Percentiles rank a stretch among this genome's conserved stretches.
Conservation (phyloP, 768 basidiomycete species). For the Termitomyces sp. region DNA sequence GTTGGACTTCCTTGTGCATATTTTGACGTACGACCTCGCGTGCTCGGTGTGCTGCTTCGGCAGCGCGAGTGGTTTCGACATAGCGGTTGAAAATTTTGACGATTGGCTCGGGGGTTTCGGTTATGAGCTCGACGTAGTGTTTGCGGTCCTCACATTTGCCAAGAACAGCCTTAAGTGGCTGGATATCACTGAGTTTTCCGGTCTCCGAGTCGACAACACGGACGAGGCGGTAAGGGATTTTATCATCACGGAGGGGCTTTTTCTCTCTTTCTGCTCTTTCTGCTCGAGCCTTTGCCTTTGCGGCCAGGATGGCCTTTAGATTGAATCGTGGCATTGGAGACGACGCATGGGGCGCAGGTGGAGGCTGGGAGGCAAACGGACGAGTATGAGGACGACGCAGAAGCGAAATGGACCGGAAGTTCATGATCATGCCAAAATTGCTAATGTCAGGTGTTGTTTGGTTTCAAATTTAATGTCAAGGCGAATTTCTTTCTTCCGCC, state of each 20-base stretch:
- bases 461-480: no score
- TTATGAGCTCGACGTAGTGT: slow-evolving; percentile 52
- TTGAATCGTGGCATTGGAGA: neutral
- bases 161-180: slow-evolving; percentile 39
- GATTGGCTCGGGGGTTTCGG: slow-evolving; percentile 42
- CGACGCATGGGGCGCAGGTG: neutral
- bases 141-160: slow-evolving; percentile 32
- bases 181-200: slow-evolving; percentile 28
- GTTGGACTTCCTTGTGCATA: slow-evolving; percentile 59
- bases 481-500: no score
- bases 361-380: neutral
- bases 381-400: slow-evolving; percentile 4
- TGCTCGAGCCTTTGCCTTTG: neutral
- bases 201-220: slow-evolving; percentile 44
- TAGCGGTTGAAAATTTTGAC: slow-evolving; percentile 53
- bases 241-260: slow-evolving; percentile 23
- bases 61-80: slow-evolving; percentile 32
- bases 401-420: slow-evolving; percentile 20
- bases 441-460: neutral
- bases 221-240: slow-evolving; percentile 39
- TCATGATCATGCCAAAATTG: neutral
- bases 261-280: slow-evolving; percentile 1
- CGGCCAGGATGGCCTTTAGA: neutral
- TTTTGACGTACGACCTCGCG: slow-evolving; percentile 27
- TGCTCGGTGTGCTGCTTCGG: slow-evolving; percentile 29